Evolutionary conservation across 352 stramenopile species (phyloP), one percentile per base, ranked within the genome.

Genomic region (Phytophthora europaea): DNA sequence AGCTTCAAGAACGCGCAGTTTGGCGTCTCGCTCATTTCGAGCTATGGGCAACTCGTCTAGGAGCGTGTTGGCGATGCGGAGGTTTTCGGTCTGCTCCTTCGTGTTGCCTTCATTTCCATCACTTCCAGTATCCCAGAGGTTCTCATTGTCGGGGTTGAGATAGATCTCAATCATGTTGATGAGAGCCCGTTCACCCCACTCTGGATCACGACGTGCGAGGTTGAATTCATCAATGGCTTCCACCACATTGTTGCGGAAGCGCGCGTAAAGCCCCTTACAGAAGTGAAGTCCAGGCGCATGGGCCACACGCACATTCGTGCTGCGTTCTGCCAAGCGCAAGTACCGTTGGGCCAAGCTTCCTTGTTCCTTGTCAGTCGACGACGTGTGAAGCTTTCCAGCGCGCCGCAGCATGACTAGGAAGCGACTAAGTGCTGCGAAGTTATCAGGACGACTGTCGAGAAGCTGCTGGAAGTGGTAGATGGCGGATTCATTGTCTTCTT

Each of bases 101-200:
- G 70, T 84, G 64, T 93, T 89, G 54, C 67, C 69, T 64, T 80
- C 73, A 57, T 58, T 77, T 9, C 47, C 47, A 54, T 81, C 80
- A n/a, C 56, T 65, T 12, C 63, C 73, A 48, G 63, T 45, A n/a
- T 98, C 91, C 94, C 94, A 98, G 13, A 98, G 54, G 61, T 97
- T 97, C 47, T 97, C 94, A 23, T 96, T 95, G 73, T 98, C 94
- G 7, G 95, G 95, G 62, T 98, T 98, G 26, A 99, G 65, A 69
- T 98, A 99, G 52, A 98, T 95, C 76, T 98, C 88, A 56, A 97
- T 94, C 90, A 99, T 98, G 68, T 98, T 88, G 40, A 95, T 85
- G n/a, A 98, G 82, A 43, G 95, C 92, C 8, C 79, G 78, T 28
- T 88, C 70, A 26, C 94, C 96, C 93, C 92, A 99, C 66, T 97